Evolutionary conservation across 805 yeast species (phyloP), one percentile per base, ranked within the genome.

Genomic region (Priceomyces carsonii): DNA sequence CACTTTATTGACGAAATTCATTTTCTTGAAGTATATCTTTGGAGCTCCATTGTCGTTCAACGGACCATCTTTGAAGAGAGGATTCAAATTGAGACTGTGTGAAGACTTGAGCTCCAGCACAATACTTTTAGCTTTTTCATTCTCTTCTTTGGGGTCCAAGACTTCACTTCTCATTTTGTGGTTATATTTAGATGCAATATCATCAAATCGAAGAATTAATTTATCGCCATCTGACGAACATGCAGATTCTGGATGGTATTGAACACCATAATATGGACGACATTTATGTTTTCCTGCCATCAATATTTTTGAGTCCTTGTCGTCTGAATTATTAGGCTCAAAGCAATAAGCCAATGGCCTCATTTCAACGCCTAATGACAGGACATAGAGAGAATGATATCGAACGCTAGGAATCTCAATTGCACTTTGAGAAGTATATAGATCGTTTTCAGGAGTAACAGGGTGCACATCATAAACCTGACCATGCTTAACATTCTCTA

Each of bases 231-330:
- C 48, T 9, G 70, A 65, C 0, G 97, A 88, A 48, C 96, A 87
- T 25, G 91, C 79, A 1, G 96, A 88, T 53, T 93, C 99, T 0
- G 99, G 99, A 52, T 93, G 99, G 52, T 90, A 95, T 52, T 93
- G 99, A 2, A 93, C 97, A 0, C 96, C 99, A 56, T 70, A 91
- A 64, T 84, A 85, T 0, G 97, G 97, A 14, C 63, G 59, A 0
- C 23, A 13, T 0, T 32, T 45, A 50, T 86, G 90, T 51, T 65
- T 73, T 0, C 75, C 93, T 0, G 95, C 96, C 99, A 93, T 93
- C 19, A 87, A 54, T 4, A 84, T 61, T 25, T 52, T 51, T 4
- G 34, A 36, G 2, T 38, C 39, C 10, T 49, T 51, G 3, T 66
- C 67, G 4, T 23, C 13, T 3, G 33, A 34, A 25, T 35, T 41